Base-by-base conservation (phyloP, 1,284 basidiomycete genomes). In the Fomitopsis betulina region DNA sequence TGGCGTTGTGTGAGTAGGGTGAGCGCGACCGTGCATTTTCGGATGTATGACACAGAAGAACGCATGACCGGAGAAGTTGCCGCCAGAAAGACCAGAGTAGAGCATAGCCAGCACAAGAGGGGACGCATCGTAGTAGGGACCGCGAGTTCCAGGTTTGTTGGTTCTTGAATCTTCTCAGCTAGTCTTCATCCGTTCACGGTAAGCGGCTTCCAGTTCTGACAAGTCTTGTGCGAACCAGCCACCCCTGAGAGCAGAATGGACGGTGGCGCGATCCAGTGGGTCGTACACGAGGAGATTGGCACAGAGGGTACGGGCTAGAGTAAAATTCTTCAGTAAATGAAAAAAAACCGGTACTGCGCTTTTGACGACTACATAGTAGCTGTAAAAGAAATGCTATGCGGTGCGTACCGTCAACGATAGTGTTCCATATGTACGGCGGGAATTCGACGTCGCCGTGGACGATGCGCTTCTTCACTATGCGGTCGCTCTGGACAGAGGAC, bases 401-500 rank as follows among this genome's bases (percentile, higher is more conserved):
- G 35, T 38, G 58, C 81, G 60, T 66, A 90, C 90, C 90, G 62
- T 86, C 79, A 50, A 74, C 73, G 51, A 90, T 68, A 3, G 72
- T 61, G 35, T 68, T 65, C 89, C 90, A 92, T 21, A 79, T 68
- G 27, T 73, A 63, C 27, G 74, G 69, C 23, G 74, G 73, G 63
- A 87, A 90, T 33, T 84, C 78, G 8, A 88, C 72, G 5, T 76
- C 73, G 15, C 85, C 85, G 27, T 81, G 74, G 42, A 91, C 75
- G 54, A 93, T 92, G 30, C 86, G 79, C 58, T 81, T 76, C 68
- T 90, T 91, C 45, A 89, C 79, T 55, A 78, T 75, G 53, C 79
- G 71, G 63, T 89, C 87, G 57, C 77, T 79, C 56, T 76, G 73
- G 13, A 75, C 65, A 49, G 83, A 83, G 32, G 65, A 70, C 60